Evolutionary conservation across 495 filamentous ascomycete genomes (phyloP).

Genomic region (Penicillium bialowiezense): DNA sequence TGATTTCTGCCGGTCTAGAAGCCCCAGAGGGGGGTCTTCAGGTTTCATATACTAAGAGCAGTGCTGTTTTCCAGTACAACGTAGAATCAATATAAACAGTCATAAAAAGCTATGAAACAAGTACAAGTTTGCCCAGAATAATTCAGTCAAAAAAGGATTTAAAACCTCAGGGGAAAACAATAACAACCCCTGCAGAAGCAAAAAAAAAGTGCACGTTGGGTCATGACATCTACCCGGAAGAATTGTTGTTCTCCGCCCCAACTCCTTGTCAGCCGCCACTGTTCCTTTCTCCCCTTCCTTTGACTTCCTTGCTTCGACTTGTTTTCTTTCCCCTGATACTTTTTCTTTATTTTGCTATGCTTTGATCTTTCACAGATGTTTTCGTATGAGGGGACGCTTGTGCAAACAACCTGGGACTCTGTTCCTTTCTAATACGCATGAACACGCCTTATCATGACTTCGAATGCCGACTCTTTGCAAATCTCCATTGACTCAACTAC

Average conservation of each 20-base stretch:
- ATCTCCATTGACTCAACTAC: slow-evolving; percentile 11
- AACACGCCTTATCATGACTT: slow-evolving; percentile 16
- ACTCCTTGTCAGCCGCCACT: slow-evolving; percentile 43
- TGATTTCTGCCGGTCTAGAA: too few species aligned
- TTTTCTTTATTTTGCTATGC: not conserved
- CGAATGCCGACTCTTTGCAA: slow-evolving; percentile 14
- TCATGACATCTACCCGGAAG: slow-evolving; percentile 28
- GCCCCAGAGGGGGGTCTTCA: too few species aligned
- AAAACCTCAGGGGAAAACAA: too few species aligned
- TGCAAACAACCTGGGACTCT: slow-evolving; percentile 12
- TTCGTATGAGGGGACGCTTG: slow-evolving; percentile 21
- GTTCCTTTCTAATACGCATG: slow-evolving; percentile 15
- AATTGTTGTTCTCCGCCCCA: slow-evolving; percentile 39
- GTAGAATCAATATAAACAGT: too few species aligned
- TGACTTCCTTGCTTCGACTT: slow-evolving; percentile 21
- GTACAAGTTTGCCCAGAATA: too few species aligned
- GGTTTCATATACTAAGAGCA: too few species aligned
- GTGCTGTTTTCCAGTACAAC: too few species aligned
- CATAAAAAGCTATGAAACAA: too few species aligned
- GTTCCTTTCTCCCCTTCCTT: slow-evolving; percentile 20
- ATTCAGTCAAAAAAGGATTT: too few species aligned
- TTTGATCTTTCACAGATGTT: too few species aligned
- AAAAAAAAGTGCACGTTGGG: slow-evolving; percentile 4
- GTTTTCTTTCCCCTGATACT: slow-evolving; percentile 2
- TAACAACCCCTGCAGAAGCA: not conserved